Evolutionary conservation across 352 stramenopile species (phyloP), one percentile per base, ranked within the genome.

Genomic region (Globisporangium echinulatum): DNA sequence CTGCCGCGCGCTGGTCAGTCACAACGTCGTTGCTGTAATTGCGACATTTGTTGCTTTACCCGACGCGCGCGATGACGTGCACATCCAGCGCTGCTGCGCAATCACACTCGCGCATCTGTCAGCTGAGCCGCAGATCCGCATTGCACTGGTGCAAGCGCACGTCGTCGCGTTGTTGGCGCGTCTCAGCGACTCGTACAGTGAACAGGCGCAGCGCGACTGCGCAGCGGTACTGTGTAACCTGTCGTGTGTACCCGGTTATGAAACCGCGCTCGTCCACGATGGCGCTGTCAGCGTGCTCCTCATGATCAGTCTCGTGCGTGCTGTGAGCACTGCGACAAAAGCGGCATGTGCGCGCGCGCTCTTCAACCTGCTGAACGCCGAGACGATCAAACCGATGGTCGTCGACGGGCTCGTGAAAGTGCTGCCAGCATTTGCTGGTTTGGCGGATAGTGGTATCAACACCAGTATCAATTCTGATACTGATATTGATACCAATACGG

Each of bases 121-220:
- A 0, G 73, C 71, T 0, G 77, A 88, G 39, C 63, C 66, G 1
- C 63, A 69, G 5, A 81, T 89, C 33, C 75, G 82, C 43, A 44
- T 69, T 17, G 69, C 79, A 0, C 67, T 92, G 7, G 65, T 83
- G 0, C 73, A 61, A 37, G 72, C 82, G 0, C 68, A 74, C 3
- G 82, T 74, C 36, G 74, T 92, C 0, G 57, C 66, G 1, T 74
- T 90, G 5, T 66, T 92, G 13, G 62, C 78, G 1, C 57, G 79
- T 1, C 66, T 90, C 5, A 92, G 81, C 61, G 88, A 92, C 49
- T 90, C 80, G 10, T 91, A 92, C 69, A 93, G 84, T 47, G 84
- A 92, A 70, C 79, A 90, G 19, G 88, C 69, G 37, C 84, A 93
- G 57, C 72, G 79, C 5, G 81, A 93, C 38, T 92, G 82, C 47